phyloP scores from a whole-genome alignment of 257 asterid genomes.

The Parsonsia alboflavescens region DNA sequence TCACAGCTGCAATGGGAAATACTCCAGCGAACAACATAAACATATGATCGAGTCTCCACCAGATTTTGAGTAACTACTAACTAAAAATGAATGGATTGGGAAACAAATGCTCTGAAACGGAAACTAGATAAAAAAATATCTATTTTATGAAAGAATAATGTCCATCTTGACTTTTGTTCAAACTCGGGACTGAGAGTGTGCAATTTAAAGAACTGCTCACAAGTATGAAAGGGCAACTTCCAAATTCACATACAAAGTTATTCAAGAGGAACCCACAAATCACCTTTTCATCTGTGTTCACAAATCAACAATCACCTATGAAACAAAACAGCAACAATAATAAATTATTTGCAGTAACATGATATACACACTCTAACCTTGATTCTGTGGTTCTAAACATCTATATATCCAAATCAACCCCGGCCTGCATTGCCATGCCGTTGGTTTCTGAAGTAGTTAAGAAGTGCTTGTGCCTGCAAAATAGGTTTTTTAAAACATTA shows the following conservation, averaged over 20 bases:
- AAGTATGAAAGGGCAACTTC: neutral
- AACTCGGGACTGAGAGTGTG: neutral
- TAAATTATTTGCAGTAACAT: constrained; percentile 20
- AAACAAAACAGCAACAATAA: constrained; percentile 9
- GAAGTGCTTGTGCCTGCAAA: constrained; percentile 83
- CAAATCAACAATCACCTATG: constrained; percentile 2
- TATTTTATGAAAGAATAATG: neutral
- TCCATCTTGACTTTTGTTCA: neutral
- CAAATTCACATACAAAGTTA: constrained; percentile 13
- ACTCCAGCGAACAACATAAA: neutral
- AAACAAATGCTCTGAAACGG: neutral
- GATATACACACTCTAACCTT: constrained; percentile 29
- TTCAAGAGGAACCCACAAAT: constrained; percentile 9
- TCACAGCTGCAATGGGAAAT: neutral
- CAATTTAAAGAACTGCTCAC: neutral
- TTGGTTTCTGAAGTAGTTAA: constrained; percentile 67
- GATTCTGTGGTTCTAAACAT: constrained; percentile 14
- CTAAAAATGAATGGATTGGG: neutral
- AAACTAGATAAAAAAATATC: neutral
- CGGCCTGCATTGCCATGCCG: constrained; percentile 67
- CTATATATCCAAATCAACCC: constrained; percentile 34
- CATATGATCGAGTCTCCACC: neutral
- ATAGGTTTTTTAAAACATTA: neutral
- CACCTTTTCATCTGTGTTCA: neutral
- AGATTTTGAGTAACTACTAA: neutral